phyloP scores from a whole-genome alignment of 495 filamentous ascomycete genomes.

The Xylaria longipes region DNA sequence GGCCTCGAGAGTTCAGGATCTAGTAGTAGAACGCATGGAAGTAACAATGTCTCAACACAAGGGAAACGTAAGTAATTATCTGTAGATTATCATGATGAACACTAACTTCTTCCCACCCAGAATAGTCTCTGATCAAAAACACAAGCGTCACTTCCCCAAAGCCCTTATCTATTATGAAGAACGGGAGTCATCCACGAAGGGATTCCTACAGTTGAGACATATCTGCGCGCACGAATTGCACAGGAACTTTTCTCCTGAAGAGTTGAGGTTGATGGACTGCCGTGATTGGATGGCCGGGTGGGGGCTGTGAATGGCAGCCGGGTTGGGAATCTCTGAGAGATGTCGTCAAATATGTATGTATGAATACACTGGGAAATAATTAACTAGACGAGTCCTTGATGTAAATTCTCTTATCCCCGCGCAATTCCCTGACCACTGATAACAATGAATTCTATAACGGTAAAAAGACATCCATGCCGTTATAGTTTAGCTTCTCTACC shows the following conservation, averaged over 20 bases:
- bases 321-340: neutral
- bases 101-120: neutral
- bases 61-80: neutral
- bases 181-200: neutral
- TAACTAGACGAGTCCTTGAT: neutral
- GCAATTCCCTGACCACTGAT: neutral
- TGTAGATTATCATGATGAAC: neutral
- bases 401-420: neutral
- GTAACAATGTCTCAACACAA: neutral
- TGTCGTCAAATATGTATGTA: neutral
- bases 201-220: neutral
- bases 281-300: neutral
- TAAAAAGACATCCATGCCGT: too few relatives aligned
- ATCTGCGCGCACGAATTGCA: neutral
- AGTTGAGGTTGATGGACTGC: neutral
- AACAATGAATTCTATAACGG: neutral
- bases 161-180: too few relatives aligned
- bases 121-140: neutral
- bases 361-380: too few relatives aligned
- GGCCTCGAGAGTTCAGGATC: too few relatives aligned
- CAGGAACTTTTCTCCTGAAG: neutral
- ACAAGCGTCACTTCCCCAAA: too few relatives aligned
- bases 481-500: too few relatives aligned
- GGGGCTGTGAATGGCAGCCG: neutral
- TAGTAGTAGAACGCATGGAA: too few relatives aligned